A percentile compares a stretch with the other conserved stretches of the same genome.
These are phyloP conservation scores for Stagonosporopsis rhizophila DNA, from an alignment of 2,329 filamentous ascomycete genomes.

Conservation along the genomic window DNA sequence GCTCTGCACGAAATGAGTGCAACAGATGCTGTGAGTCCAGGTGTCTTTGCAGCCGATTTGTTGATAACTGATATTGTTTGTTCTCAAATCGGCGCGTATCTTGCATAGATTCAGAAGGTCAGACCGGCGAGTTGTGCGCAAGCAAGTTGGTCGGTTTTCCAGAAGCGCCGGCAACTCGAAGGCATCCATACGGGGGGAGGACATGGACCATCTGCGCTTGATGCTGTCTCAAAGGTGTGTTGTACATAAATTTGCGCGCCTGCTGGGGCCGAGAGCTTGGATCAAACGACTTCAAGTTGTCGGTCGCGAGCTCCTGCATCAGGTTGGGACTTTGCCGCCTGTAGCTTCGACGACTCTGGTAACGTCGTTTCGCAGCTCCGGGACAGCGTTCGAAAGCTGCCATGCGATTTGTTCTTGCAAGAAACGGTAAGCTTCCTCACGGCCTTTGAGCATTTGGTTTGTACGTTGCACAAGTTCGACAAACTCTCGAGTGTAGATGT, in stretches of 20 bases:
- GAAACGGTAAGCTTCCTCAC: conserved; percentile 64
- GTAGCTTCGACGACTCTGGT: conserved; percentile 57
- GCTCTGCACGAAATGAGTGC: no score
- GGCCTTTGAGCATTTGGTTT: conserved; percentile 69
- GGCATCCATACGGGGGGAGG: not conserved
- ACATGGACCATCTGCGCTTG: not conserved
- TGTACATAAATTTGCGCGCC: not conserved
- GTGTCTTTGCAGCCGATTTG: not conserved
- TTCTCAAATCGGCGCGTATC: not conserved
- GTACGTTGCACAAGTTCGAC: conserved; percentile 68
- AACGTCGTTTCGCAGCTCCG: conserved; percentile 63
- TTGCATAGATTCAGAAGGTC: not conserved
- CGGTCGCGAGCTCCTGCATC: conserved; percentile 1
- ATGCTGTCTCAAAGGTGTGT: not conserved
- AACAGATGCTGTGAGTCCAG: not conserved
- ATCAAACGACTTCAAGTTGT: not conserved
- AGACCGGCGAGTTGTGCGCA: not conserved
- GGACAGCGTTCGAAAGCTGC: conserved; percentile 65
- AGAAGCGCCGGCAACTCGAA: not conserved
- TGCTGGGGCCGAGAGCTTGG: not conserved
- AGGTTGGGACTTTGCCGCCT: conserved; percentile 46
- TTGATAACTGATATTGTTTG: not conserved
- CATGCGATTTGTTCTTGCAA: conserved; percentile 66
- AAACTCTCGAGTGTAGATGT: conserved; percentile 72
- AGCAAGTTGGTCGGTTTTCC: not conserved